Conservation (phyloP, 352 stramenopile genomes). For the Globisporangium barbulae region DNA sequence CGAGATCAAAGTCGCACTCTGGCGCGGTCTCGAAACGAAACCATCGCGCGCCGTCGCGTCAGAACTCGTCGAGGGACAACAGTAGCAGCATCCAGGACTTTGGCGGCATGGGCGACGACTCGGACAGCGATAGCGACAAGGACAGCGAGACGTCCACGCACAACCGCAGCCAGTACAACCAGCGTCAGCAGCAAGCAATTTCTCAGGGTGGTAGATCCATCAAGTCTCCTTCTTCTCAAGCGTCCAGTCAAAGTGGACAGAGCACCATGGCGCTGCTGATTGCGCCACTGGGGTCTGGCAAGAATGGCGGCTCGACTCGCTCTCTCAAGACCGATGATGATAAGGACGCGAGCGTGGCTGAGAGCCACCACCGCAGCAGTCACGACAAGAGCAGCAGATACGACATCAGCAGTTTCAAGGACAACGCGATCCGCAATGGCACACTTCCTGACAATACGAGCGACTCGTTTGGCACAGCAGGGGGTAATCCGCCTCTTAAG, state of each 20-base stretch:
- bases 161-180: slow-evolving; percentile 16
- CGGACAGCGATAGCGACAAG: slow-evolving; percentile 52
- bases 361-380: slow-evolving; percentile 9
- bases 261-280: slow-evolving; percentile 15
- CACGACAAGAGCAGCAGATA: neutral
- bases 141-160: slow-evolving; percentile 14
- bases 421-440: slow-evolving; percentile 7
- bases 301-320: neutral
- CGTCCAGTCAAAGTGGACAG: neutral
- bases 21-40: slow-evolving; percentile 9
- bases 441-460: slow-evolving; percentile 3
- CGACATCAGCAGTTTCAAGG: slow-evolving; percentile 6
- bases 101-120: slow-evolving; percentile 28
- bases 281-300: neutral
- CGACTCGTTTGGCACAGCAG: neutral
- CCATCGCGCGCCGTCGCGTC: neutral
- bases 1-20: slow-evolving; percentile 31
- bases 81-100: slow-evolving; percentile 14
- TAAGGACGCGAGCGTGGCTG: neutral
- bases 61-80: slow-evolving; percentile 1
- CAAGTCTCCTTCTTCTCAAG: neutral
- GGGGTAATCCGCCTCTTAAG: slow-evolving; percentile 9
- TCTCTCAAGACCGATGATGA: neutral
- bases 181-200: slow-evolving; percentile 9
- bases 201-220: neutral